Conservation (phyloP, 176 grass and related monocot genomes). For the Triticum dicoccoides region DNA sequence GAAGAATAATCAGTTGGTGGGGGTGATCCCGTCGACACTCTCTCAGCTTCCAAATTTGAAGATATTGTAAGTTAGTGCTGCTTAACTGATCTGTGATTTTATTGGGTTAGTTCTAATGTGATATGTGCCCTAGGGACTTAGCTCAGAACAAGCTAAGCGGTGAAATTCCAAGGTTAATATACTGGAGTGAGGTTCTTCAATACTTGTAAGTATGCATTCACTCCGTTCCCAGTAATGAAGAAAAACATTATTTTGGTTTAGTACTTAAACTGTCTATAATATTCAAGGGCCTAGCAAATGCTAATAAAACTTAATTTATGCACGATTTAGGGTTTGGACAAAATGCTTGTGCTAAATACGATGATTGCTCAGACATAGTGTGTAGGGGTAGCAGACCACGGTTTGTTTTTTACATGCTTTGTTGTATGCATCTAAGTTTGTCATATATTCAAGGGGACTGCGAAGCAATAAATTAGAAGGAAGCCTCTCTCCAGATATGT, state of each 20-base stretch:
- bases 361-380: neutral
- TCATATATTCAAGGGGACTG: conserved; percentile 55
- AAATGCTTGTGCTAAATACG: neutral
- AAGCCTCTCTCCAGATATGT: conserved; percentile 83
- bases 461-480: conserved; percentile 86
- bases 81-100: neutral
- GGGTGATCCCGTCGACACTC: conserved; percentile 77
- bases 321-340: neutral
- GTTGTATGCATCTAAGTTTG: conserved; percentile 21
- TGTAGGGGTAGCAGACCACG: neutral
- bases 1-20: conserved; percentile 90
- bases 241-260: neutral
- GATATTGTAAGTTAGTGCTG: conserved; percentile 60
- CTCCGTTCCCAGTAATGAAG: neutral
- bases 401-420: neutral
- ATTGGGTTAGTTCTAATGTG: conserved; percentile 6
- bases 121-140: conserved; percentile 57
- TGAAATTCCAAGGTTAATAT: conserved; percentile 95
- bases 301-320: neutral
- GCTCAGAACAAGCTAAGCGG: conserved; percentile 90
- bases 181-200: conserved; percentile 97
- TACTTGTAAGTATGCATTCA: conserved; percentile 66
- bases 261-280: neutral
- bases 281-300: conserved; percentile 8
- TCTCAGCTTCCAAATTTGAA: conserved; percentile 96